Evolutionary conservation across 495 filamentous ascomycete genomes (phyloP), one percentile per base, ranked within the genome.

Genomic region (Coniosporium apollinis): DNA sequence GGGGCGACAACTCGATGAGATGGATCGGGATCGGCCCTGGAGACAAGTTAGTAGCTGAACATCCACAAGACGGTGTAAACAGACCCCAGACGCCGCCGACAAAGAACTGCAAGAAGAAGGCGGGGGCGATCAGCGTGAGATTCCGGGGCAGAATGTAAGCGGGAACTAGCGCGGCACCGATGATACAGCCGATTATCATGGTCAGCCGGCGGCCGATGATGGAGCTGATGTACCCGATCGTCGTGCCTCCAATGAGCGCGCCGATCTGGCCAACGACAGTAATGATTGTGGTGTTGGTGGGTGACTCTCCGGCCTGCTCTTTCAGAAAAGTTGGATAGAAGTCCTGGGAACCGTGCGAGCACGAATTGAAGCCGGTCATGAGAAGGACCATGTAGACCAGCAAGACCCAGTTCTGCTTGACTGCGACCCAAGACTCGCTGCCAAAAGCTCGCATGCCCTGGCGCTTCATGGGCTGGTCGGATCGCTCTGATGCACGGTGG

Each of bases 271-370:
- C 56, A 6, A 58, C 47, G 3, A 60, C 55, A 0, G 51, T 56
- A 20, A 57, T 52, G 14, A 61, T 47, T 1, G 63, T 63, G 30
- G 48, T 46, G 0, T 56, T 33, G 2, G 51, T 53, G 3, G 58
- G 29, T 9, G 33, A 32, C 34, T 57, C 44, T 0, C 44, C 44
- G 30, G 55, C 49, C 38, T 64, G 50, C 22, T 57, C 46, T 22
- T 55, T 58, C 3, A 64, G 41, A 37, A 60, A 55, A 1, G 58
- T 60, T 11, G 60, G 57, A 35, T 61, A 66, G 14, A 66, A 51
- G 47, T 66, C 62, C 38, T 62, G 55, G 33, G 49, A 55, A 10
- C 59, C 59, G 32, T 65, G 62, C 13, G 55, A 56, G 25, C 49
- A 52, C 14, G 48, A 54, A 32, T 60, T 61, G 31, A 60, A 59